A percentile compares a stretch with the other conserved stretches of the same genome.
Evolutionary conservation across 768 basidiomycete species (phyloP).

Genomic region (Asterophora lycoperdoides): DNA sequence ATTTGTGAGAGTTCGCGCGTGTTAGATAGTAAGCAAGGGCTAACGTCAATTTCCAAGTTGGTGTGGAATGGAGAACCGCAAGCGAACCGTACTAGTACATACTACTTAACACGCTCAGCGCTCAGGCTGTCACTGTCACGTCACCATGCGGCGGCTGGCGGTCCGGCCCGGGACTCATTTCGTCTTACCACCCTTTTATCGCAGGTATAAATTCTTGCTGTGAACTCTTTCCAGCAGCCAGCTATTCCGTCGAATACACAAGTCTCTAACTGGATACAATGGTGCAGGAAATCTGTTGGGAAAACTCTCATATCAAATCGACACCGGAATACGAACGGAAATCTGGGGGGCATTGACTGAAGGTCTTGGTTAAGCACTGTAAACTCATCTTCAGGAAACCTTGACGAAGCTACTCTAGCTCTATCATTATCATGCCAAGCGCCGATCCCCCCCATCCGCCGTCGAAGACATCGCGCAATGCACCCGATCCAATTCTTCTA

Average conservation of each 20-base stretch:
- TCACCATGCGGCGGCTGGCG: background rate
- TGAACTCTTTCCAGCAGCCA: background rate
- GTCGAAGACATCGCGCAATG: slow-evolving; percentile 27
- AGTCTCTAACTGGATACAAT: background rate
- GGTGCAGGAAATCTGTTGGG: background rate
- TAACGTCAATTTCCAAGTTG: no score
- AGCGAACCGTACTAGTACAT: no score
- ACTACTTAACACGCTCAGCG: no score
- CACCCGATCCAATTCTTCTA: slow-evolving; percentile 81
- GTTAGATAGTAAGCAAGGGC: no score
- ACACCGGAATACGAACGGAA: slow-evolving; percentile 17
- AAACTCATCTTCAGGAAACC: background rate
- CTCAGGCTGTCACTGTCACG: no score
- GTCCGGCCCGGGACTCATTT: background rate
- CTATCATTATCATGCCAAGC: slow-evolving; percentile 6
- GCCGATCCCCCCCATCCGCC: background rate
- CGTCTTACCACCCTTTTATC: background rate
- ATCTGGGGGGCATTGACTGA: background rate
- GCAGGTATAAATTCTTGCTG: background rate
- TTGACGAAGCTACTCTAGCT: background rate
- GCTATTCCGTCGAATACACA: background rate
- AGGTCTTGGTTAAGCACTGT: background rate
- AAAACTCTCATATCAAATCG: background rate
- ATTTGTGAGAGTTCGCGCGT: no score
- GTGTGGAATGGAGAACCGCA: no score